Base-by-base conservation (phyloP, 2,329 filamentous ascomycete genomes). In the Nakataea oryzae region DNA sequence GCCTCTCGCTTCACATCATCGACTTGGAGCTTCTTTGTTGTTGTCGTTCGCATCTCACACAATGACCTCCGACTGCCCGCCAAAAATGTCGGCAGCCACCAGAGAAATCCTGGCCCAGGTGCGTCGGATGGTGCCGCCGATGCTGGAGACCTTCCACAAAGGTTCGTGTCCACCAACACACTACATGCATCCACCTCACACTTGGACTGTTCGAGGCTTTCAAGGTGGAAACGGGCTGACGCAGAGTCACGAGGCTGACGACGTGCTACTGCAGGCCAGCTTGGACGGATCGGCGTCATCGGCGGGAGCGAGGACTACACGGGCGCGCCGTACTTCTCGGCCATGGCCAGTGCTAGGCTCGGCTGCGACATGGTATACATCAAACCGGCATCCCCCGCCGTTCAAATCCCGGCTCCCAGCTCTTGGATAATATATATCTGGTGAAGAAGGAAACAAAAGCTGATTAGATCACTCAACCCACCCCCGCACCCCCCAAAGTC, bases 251-350 rank as follows among this genome's bases (percentile, higher is more conserved):
- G 4, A 30, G 27, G 27, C 62, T 69, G 54, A 69, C 28, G 24
- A 3, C 1, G 6, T 14, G 26, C n/a, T 55, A 62, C 27, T 55
- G 26, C 68, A 96, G 93, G 95, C 64, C 93, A 97, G 75, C 82
- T 96, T 67, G 95, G 95, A 6, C 86, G 95, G 62, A 86, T 99
- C 61, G 95, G 87, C 61, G 95, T 99, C 63, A 95, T 99, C 67
- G 95, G 95, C 60, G 95, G 95, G 54, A 96, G 91, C 71, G 87
- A 93, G 73, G 93, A 97, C 75, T 99, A 97, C 74, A 97, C 95
- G 1, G 95, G 95, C 50, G 95, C 95, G 63, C 95, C 95, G 14
- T 99, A 96, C 78, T 99, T 99, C 77, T 97, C 93, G 26, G 93
- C 93, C 66, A 97, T 97, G 86, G 95, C 95, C 14, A 96, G 91